A percentile compares a stretch with the other conserved stretches of the same genome.
phyloP scores from a whole-genome alignment of 2,329 filamentous ascomycete genomes.

The Colletotrichum salicis region DNA sequence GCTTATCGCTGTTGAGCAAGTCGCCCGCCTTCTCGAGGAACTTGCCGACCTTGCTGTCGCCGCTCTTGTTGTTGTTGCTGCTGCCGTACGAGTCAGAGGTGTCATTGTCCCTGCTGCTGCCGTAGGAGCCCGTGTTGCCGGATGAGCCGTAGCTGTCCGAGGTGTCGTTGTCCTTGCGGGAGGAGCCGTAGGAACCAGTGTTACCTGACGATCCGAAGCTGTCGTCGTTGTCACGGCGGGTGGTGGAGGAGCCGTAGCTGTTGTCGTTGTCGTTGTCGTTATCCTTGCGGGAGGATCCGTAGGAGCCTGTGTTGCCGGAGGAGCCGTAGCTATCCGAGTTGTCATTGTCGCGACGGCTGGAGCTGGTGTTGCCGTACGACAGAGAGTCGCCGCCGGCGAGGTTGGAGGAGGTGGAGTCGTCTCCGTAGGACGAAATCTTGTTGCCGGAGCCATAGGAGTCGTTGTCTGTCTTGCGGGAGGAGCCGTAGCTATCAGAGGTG shows the following conservation, averaged over 20 bases:
- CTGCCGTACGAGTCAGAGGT: slow-evolving; percentile 38
- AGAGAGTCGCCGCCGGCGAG: slow-evolving; percentile 36
- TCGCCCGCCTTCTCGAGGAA: slow-evolving; percentile 68
- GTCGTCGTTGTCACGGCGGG: slow-evolving; percentile 42
- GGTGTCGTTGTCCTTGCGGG: slow-evolving; percentile 38
- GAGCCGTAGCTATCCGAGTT: slow-evolving; percentile 34
- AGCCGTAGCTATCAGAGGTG: neutral
- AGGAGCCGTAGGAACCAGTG: neutral
- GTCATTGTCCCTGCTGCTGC: slow-evolving; percentile 36
- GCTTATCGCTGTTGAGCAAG: slow-evolving; percentile 57
- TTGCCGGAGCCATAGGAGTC: slow-evolving; percentile 38
- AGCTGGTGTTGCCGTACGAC: slow-evolving; percentile 37
- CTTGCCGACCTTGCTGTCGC: slow-evolving; percentile 64
- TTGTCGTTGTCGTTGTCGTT: slow-evolving; percentile 32
- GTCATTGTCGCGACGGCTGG: slow-evolving; percentile 35
- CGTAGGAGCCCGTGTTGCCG: slow-evolving; percentile 41
- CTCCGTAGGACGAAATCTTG: slow-evolving; percentile 6
- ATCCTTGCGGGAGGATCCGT: slow-evolving; percentile 39
- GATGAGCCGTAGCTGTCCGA: slow-evolving; percentile 18
- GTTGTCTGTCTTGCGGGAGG: slow-evolving; percentile 20
- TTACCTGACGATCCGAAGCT: neutral
- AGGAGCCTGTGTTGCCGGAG: slow-evolving; percentile 35
- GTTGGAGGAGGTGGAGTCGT: slow-evolving; percentile 30
- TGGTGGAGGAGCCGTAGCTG: slow-evolving; percentile 36
- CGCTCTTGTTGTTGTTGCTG: slow-evolving; percentile 36